phyloP scores from a whole-genome alignment of 2,329 filamentous ascomycete genomes.

The Trichoderma cornu-damae region DNA sequence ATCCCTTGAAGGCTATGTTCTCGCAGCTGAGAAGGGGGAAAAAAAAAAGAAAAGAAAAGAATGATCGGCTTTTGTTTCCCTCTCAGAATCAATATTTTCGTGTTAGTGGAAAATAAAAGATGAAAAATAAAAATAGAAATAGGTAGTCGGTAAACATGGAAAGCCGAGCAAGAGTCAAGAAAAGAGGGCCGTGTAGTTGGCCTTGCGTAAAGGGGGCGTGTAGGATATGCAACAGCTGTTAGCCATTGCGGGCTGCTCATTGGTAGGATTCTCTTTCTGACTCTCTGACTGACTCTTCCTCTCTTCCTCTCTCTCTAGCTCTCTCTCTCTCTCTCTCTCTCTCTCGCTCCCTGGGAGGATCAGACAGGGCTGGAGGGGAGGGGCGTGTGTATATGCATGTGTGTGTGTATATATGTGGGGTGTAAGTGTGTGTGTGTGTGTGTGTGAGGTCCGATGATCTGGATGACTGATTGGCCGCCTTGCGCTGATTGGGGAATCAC shows the following conservation, averaged over 20 bases:
- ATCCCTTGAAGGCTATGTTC: neutral
- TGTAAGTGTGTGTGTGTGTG: neutral
- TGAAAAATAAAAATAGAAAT: too few relatives aligned
- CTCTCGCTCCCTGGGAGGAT: too few relatives aligned
- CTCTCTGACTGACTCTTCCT: too few relatives aligned
- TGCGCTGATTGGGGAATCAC: neutral
- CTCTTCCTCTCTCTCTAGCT: too few relatives aligned
- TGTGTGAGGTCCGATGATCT: constrained; percentile 8
- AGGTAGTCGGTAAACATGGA: neutral
- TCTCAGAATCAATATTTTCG: neutral
- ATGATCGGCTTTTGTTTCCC: neutral
- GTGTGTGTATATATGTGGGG: neutral
- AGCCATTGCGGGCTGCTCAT: neutral
- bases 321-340: too few relatives aligned
- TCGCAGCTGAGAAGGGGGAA: neutral
- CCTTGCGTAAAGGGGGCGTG: neutral
- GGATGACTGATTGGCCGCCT: constrained; percentile 11
- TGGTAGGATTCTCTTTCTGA: constrained; percentile 1
- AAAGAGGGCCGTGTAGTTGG: neutral
- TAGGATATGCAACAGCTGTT: neutral
- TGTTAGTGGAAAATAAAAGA: neutral
- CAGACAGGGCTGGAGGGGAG: neutral
- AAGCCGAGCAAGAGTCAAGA: neutral
- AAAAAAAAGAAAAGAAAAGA: too few relatives aligned
- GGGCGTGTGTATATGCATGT: neutral